A percentile compares a stretch with the other conserved stretches of the same genome.
Evolutionary conservation across 2,329 filamentous ascomycete genomes (phyloP).

Genomic region (Pyricularia grisea): DNA sequence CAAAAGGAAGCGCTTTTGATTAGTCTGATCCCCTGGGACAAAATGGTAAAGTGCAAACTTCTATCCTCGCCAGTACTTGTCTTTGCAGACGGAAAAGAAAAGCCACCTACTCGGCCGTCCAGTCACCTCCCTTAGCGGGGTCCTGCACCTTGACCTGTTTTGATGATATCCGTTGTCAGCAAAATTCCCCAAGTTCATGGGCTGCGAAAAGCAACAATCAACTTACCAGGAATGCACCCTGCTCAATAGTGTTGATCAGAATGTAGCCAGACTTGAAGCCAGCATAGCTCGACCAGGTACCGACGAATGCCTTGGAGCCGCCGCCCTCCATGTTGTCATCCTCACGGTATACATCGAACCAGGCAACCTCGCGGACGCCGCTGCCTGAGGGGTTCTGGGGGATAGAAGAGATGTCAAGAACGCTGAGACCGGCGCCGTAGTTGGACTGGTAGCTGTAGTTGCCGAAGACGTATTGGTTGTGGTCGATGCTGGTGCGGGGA

Average conservation of each 20-base stretch:
- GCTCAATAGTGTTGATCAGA: constrained; percentile 39
- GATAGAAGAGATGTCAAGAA: constrained; percentile 22
- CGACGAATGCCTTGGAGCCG: constrained; percentile 25
- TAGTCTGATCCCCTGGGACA: neutral
- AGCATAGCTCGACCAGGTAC: constrained; percentile 34
- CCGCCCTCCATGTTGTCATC: constrained; percentile 29
- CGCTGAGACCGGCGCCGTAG: constrained; percentile 33
- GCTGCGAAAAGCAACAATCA: neutral
- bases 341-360: constrained; percentile 37
- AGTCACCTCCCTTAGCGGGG: neutral
- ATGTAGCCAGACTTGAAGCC: constrained; percentile 27
- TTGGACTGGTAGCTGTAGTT: constrained; percentile 34
- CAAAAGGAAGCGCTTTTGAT: neutral
- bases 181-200: neutral
- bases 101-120: neutral
- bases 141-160: neutral
- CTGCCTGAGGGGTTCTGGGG: constrained; percentile 24
- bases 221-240: constrained; percentile 26
- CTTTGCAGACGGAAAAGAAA: neutral
- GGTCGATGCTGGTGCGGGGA: constrained; percentile 27
- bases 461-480: constrained; percentile 33
- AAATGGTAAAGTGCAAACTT: neutral
- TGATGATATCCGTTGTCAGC: neutral
- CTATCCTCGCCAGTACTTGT: neutral
- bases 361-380: constrained; percentile 30